Evolutionary conservation across 106 monocot genomes (phyloP).

Genomic region (Apostasia ramifera): DNA sequence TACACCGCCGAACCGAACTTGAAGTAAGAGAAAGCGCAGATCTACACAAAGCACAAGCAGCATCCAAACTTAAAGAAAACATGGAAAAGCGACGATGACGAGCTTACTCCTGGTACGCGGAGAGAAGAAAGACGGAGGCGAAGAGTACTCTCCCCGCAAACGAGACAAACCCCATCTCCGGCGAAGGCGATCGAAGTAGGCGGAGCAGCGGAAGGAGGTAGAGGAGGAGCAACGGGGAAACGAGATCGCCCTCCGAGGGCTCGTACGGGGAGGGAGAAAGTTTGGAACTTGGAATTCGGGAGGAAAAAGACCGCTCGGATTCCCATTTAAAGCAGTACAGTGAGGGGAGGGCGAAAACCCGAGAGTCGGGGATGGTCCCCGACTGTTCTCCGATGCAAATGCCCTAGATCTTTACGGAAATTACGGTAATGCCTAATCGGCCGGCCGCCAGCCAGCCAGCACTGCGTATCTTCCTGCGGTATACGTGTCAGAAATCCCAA

Average conservation of each 20-base stretch:
- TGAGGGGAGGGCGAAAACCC: no score
- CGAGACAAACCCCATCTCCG: constrained; percentile 24
- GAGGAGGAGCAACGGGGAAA: not conserved
- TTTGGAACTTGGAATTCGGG: not conserved
- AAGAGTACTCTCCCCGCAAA: constrained; percentile 26
- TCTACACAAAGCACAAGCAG: constrained; percentile 1
- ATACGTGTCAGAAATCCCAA: no score
- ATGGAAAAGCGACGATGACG: not conserved
- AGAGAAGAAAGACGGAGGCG: constrained; percentile 22
- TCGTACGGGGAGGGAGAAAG: not conserved
- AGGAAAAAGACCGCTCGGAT: not conserved
- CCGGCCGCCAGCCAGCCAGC: no score
- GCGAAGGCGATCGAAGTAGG: not conserved
- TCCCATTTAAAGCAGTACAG: not conserved
- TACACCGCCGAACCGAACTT: not conserved
- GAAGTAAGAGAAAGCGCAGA: not conserved
- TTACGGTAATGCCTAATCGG: no score
- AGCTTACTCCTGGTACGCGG: constrained; percentile 27
- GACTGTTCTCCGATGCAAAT: no score
- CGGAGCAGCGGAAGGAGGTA: not conserved
- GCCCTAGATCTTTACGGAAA: no score
- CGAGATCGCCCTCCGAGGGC: constrained; percentile 1
- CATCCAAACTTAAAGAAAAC: not conserved
- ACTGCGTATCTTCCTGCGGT: no score
- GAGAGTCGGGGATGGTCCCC: no score